Conservation (phyloP, 148 eudicot genomes). For the Euryodendron excelsum region DNA sequence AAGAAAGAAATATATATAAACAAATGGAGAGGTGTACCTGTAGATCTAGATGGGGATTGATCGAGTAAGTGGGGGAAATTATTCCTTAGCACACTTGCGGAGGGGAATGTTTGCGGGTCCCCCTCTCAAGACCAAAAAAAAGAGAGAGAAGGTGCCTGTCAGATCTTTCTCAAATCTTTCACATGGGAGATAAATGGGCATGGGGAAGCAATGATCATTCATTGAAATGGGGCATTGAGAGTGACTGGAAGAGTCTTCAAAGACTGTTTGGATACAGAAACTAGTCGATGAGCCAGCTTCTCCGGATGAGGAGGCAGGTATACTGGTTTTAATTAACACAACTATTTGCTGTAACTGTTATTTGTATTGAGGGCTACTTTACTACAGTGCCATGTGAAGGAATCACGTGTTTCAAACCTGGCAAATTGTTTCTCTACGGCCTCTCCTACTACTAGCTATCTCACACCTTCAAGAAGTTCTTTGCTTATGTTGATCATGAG, state of each 20-base stretch:
- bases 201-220: slow-evolving; percentile 32
- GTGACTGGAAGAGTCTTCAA: not conserved
- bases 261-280: slow-evolving; percentile 18
- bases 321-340: too few species aligned
- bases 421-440: too few species aligned
- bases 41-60: too few species aligned
- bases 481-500: not conserved
- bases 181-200: slow-evolving; percentile 23
- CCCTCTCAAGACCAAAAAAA: slow-evolving; percentile 17
- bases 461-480: slow-evolving; percentile 15
- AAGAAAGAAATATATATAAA: not conserved
- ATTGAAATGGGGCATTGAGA: slow-evolving; percentile 1
- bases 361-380: slow-evolving; percentile 10
- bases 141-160: slow-evolving; percentile 32
- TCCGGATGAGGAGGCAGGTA: too few species aligned
- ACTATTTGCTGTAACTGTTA: not conserved
- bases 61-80: slow-evolving; percentile 27
- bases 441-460: too few species aligned
- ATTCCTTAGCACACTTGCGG: slow-evolving; percentile 55
- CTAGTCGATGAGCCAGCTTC: slow-evolving; percentile 11
- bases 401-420: slow-evolving; percentile 18
- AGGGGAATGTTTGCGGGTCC: slow-evolving; percentile 86
- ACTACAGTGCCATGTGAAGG: slow-evolving; percentile 37
- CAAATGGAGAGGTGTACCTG: not conserved
- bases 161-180: slow-evolving; percentile 43